phyloP scores from a whole-genome alignment of 352 stramenopile species.

The Phytopythium boreale region DNA sequence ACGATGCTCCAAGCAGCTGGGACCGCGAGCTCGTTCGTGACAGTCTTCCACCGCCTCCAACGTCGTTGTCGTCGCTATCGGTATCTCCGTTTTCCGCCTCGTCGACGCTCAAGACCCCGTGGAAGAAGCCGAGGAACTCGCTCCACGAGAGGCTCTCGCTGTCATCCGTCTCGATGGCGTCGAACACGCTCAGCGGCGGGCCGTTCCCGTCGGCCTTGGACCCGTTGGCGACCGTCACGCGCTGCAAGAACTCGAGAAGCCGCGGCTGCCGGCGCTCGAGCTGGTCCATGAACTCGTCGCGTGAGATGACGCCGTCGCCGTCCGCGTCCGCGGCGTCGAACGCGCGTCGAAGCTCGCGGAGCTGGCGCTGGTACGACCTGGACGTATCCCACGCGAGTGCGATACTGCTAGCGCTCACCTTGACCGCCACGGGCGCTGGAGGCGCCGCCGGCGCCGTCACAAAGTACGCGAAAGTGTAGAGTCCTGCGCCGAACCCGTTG shows the following conservation, averaged over 20 bases:
- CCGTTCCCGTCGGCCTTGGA: slow-evolving; percentile 1
- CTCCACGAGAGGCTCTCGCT: slow-evolving; percentile 86
- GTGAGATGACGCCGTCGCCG: slow-evolving; percentile 68
- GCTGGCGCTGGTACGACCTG: slow-evolving; percentile 55
- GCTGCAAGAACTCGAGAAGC: slow-evolving; percentile 74
- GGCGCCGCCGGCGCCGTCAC: slow-evolving; percentile 76
- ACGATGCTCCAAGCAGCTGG: slow-evolving; percentile 5
- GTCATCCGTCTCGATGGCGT: slow-evolving; percentile 88
- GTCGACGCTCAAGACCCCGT: slow-evolving; percentile 29
- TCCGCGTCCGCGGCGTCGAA: slow-evolving; percentile 82
- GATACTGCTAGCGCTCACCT: slow-evolving; percentile 66
- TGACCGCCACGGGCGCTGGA: slow-evolving; percentile 57
- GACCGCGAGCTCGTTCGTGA: background rate
- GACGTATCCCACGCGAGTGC: slow-evolving; percentile 76
- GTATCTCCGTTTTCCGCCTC: slow-evolving; percentile 24
- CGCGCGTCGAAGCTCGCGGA: slow-evolving; percentile 72
- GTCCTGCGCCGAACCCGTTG: slow-evolving; percentile 87
- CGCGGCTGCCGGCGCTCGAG: slow-evolving; percentile 74
- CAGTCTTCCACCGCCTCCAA: background rate
- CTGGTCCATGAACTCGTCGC: slow-evolving; percentile 86
- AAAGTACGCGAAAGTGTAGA: slow-evolving; percentile 86
- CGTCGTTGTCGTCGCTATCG: background rate
- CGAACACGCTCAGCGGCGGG: slow-evolving; percentile 74
- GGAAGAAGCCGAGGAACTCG: slow-evolving; percentile 81
- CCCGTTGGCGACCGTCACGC: slow-evolving; percentile 24